Base-by-base conservation (phyloP, 495 filamentous ascomycete genomes). In the Tuber borchii region DNA sequence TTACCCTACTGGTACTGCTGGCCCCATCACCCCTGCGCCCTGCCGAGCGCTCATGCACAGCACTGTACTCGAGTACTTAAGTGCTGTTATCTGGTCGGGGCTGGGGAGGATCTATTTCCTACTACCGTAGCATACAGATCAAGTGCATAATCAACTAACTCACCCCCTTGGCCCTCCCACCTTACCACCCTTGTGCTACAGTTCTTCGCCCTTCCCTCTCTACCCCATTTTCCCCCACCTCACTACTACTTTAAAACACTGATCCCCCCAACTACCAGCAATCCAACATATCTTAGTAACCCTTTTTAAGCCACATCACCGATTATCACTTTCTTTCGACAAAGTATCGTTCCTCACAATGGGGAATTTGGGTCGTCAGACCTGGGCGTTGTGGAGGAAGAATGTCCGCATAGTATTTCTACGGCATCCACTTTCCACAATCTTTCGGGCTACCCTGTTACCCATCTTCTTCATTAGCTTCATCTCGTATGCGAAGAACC, bases 361-460 rank as follows among this genome's bases (percentile, higher is more conserved):
- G 89, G 87, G 84, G 40, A 48, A 51, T 56, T 86, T 91, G 83
- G 80, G 89, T 71, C 85, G 87, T 40, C 93, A 95, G 84, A 90
- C 88, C 74, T 89, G 89, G 89, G 91, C 91, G 42, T 86, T 96
- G 76, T 88, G 87, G 74, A 83, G 84, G 78, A 97, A 97, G 85
- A 96, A 91, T 78, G 85, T 93, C 45, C 86, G 89, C 61, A 90
- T 95, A 77, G 87, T 89, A 51, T 83, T 93, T 74, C 73, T 87
- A 72, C 90, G 93, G 19, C 91, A 91, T 82, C 81, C 83, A 51
- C 80, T 89, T 56, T 86, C 89, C 8, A 94, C 92, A 0, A 71
- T 87, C n/a, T 80, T 92, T 40, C 89, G 91, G 48, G 90, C 91
- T 2, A 89, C 95, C 73, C 71, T 94, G 10, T 85, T 93, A 12